phyloP scores from a whole-genome alignment of 257 asterid genomes.

The Solanum chilense region DNA sequence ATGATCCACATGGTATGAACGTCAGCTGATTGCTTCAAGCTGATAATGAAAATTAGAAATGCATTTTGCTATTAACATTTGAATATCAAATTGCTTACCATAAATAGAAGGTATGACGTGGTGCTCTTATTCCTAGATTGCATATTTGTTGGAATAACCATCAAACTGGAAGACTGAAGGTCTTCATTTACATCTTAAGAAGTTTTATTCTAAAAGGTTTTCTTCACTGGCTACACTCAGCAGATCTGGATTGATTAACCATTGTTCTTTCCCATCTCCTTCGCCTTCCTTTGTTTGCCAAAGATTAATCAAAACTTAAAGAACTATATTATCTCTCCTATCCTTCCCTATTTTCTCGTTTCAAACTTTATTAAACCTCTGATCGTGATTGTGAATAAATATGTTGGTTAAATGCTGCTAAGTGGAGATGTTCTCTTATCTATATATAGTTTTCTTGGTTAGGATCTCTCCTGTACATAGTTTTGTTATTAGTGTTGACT shows the following conservation, averaged over 20 bases:
- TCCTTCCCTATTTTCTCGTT: not conserved
- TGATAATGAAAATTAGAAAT: not conserved
- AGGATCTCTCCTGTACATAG: not conserved
- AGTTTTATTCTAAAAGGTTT: not conserved
- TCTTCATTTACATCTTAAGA: not conserved
- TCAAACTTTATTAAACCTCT: not conserved
- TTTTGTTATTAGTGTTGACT: not conserved
- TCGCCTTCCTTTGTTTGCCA: not conserved
- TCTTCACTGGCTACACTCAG: not conserved
- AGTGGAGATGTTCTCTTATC: not conserved
- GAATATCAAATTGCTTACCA: not conserved
- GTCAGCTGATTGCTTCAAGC: not conserved
- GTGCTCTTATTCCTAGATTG: not conserved
- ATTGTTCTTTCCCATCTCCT: not conserved
- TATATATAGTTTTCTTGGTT: not conserved
- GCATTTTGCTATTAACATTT: not conserved
- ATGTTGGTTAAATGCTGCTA: not conserved
- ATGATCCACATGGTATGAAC: not conserved
- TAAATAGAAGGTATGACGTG: not conserved
- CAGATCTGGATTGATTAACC: not conserved
- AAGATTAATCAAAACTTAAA: not conserved
- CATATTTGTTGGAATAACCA: not conserved
- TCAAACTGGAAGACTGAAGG: not conserved
- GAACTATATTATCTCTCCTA: not conserved
- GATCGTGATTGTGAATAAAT: not conserved